These are phyloP conservation scores for Fusarium floridanum DNA, from an alignment of 2,329 filamentous ascomycete genomes.

Conservation along the genomic window DNA sequence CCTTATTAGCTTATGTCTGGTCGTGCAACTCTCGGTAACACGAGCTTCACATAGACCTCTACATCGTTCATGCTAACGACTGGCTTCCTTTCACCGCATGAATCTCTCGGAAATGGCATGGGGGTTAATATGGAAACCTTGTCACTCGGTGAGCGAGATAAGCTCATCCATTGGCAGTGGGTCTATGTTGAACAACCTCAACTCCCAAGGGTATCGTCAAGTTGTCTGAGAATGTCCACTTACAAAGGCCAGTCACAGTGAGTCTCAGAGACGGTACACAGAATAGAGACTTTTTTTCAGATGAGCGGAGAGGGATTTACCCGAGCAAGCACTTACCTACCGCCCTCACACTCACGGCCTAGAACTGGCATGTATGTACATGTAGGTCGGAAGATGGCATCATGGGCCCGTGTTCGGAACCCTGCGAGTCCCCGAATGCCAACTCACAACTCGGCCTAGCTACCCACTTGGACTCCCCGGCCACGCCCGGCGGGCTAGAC, in stretches of 20 bases:
- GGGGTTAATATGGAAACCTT: constrained; percentile 2
- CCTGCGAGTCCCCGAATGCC: constrained; percentile 31
- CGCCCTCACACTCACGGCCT: neutral
- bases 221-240: constrained; percentile 1
- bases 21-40: neutral
- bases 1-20: neutral
- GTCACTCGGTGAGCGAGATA: constrained; percentile 27
- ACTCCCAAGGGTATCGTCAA: neutral
- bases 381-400: constrained; percentile 15
- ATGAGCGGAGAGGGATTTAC: neutral
- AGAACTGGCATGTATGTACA: neutral
- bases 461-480: constrained; percentile 23
- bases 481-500: constrained; percentile 40
- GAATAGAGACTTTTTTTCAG: neutral
- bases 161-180: constrained; percentile 22
- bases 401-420: constrained; percentile 20
- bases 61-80: neutral
- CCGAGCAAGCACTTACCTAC: neutral
- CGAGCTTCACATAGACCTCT: neutral
- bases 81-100: constrained; percentile 1
- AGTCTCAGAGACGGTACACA: neutral
- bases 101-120: neutral
- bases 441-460: constrained; percentile 32
- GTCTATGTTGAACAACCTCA: neutral
- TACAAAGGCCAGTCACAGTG: neutral